Evolutionary conservation across 2,329 filamentous ascomycete species (phyloP), one percentile per base, ranked within the genome.

Genomic region (Allantophomopsis cytisporea): DNA sequence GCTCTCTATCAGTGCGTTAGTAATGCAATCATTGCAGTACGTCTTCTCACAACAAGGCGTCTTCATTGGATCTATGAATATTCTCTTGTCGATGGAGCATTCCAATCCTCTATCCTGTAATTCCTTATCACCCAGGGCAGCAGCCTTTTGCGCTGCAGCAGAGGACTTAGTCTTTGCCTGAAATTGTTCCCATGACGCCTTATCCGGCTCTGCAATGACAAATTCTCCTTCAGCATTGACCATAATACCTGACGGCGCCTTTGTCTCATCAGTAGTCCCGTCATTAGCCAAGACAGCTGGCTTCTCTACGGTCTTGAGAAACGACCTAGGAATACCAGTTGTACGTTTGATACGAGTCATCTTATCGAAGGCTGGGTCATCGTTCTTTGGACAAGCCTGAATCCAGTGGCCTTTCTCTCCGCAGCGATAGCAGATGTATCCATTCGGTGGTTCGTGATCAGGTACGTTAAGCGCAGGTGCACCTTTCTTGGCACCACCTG

Each of bases 391-490:
- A 55, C 91, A 98, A 39, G 85, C 76, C 63, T 96, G 89, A 46
- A 98, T 98, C 89, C 89, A 98, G 60, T 98, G 91, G n/a, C 88
- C 91, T 64, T 95, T 95, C 60, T 95, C 83, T 45, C 87, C 83
- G 61, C 91, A 98, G 37, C 91, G 81, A 58, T 95, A 94, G 63
- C 91, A 98, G 45, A 95, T 81, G 60, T 98, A 98, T 39, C 88
- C 88, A 39, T 83, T 82, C 1, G 91, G 91, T 2, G 91, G 88
- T 35, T 91, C 86, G 54, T 94, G 88, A 51, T 94, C 88, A 4
- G 91, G 91, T 20, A 94, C 83, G 47, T 84, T 83, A 41, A 73
- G 68, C 4, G 75, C 71, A 23, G 55, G 50, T 30, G 48, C 47
- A 34, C 48, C 52, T 50, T 59, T 61, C 47, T 77, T 71, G 54